A percentile compares a stretch with the other conserved stretches of the same genome.
Conservation (phyloP, 805 yeast genomes). For the Saturnispora serradocipensis region DNA sequence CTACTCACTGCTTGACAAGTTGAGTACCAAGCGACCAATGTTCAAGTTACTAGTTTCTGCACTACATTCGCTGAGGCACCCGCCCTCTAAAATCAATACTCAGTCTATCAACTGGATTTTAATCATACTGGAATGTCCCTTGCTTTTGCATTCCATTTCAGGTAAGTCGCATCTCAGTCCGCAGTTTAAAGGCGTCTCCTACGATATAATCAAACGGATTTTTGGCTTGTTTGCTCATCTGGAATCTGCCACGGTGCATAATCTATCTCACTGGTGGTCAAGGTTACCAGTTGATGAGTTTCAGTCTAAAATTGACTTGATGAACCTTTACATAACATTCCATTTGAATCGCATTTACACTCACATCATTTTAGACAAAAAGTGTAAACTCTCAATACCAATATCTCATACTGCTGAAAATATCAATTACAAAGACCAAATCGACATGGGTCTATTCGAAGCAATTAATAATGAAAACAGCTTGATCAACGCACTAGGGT, state of each 20-base stretch:
- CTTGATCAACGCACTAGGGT: slow-evolving; percentile 3
- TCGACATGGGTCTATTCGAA: neutral
- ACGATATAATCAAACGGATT: slow-evolving; percentile 59
- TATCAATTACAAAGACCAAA: slow-evolving; percentile 22
- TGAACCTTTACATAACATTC: slow-evolving; percentile 72
- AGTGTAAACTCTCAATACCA: slow-evolving; percentile 13
- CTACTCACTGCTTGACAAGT: slow-evolving; percentile 35
- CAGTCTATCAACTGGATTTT: slow-evolving; percentile 48
- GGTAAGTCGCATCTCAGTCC: slow-evolving; percentile 22
- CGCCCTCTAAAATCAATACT: slow-evolving; percentile 34
- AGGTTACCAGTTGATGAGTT: slow-evolving; percentile 36
- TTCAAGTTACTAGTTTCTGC: slow-evolving; percentile 45
- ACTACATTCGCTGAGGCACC: slow-evolving; percentile 43
- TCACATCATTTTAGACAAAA: slow-evolving; percentile 20
- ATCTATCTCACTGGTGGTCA: slow-evolving; percentile 47
- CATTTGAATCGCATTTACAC: slow-evolving; percentile 50
- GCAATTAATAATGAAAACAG: slow-evolving; percentile 1
- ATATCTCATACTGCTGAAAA: slow-evolving; percentile 19
- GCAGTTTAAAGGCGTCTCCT: slow-evolving; percentile 48
- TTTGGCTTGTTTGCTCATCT: slow-evolving; percentile 58
- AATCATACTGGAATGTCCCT: slow-evolving; percentile 62
- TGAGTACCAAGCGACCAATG: slow-evolving; percentile 57
- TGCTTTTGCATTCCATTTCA: slow-evolving; percentile 39
- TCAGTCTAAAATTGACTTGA: slow-evolving; percentile 46
- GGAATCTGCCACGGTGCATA: slow-evolving; percentile 31